Evolutionary conservation across 305 asterid genomes (phyloP).

Genomic region (Rubia balearica): DNA sequence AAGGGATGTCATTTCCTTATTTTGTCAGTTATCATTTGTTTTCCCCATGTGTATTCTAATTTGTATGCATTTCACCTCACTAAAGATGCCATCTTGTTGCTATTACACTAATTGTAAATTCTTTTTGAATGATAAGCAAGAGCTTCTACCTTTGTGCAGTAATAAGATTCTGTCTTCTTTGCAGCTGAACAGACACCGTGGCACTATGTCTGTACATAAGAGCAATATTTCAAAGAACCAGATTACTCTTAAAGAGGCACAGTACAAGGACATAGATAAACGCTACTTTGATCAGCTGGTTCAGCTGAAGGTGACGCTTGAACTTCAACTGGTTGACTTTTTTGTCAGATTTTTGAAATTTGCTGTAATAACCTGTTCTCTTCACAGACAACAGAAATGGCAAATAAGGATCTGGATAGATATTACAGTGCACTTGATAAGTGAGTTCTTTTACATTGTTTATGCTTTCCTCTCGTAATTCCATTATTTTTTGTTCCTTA

Average conservation of each 20-base stretch:
- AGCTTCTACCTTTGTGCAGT: background rate
- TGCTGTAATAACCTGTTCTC: slow-evolving; percentile 9
- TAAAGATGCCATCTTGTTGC: background rate
- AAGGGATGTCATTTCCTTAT: background rate
- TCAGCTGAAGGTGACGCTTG: slow-evolving; percentile 74
- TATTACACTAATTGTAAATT: background rate
- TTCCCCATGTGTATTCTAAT: background rate
- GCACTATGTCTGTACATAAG: slow-evolving; percentile 77
- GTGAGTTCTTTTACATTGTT: slow-evolving; percentile 44
- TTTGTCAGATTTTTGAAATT: slow-evolving; percentile 7
- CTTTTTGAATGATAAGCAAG: background rate
- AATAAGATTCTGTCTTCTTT: slow-evolving; percentile 10
- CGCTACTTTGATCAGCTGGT: slow-evolving; percentile 93
- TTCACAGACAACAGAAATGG: slow-evolving; percentile 97
- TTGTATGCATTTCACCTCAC: background rate
- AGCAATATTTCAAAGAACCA: slow-evolving; percentile 70
- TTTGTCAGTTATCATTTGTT: background rate
- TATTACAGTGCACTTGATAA: slow-evolving; percentile 94
- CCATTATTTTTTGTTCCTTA: background rate
- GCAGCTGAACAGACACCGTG: slow-evolving; percentile 75
- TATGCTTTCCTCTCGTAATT: slow-evolving; percentile 5
- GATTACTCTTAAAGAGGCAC: slow-evolving; percentile 83
- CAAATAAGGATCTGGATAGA: slow-evolving; percentile 96
- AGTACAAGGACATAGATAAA: slow-evolving; percentile 93
- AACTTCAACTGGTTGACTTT: slow-evolving; percentile 7